A percentile compares a stretch with the other conserved stretches of the same genome.
These are phyloP conservation scores for Periglandula ipomoeae DNA, from an alignment of 2,329 filamentous ascomycete species.

Conservation along the genomic window DNA sequence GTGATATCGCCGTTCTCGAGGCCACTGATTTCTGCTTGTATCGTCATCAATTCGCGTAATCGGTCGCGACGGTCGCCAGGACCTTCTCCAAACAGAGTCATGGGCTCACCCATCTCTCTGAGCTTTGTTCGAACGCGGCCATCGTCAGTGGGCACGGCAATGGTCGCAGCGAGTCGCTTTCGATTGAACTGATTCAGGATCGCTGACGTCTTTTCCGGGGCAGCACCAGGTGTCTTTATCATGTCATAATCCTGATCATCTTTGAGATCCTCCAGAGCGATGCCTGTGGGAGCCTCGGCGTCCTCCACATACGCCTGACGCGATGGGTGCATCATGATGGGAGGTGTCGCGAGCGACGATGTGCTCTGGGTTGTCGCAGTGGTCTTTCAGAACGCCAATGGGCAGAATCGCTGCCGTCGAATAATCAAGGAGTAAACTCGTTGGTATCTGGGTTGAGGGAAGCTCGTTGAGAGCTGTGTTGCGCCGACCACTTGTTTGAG, in stretches of 20 bases:
- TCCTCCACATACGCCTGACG: constrained; percentile 94
- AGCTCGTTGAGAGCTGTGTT: background rate
- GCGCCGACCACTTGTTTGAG: background rate
- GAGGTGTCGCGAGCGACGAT: background rate
- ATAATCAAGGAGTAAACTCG: background rate
- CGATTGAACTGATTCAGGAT: constrained; percentile 84
- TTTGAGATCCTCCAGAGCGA: constrained; percentile 42
- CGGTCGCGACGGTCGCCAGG: constrained; percentile 78
- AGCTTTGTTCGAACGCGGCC: constrained; percentile 71
- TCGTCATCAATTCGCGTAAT: constrained; percentile 69
- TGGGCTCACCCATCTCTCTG: constrained; percentile 81
- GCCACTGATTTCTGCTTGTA: constrained; percentile 55
- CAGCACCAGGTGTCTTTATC: constrained; percentile 55
- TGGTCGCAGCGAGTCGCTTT: constrained; percentile 78
- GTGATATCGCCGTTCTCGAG: constrained; percentile 48
- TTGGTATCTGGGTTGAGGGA: background rate
- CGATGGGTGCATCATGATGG: constrained; percentile 70
- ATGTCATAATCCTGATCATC: constrained; percentile 80
- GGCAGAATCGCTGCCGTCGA: background rate
- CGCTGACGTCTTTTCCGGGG: constrained; percentile 74
- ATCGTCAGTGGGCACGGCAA: constrained; percentile 92
- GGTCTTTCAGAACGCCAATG: background rate
- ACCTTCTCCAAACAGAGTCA: constrained; percentile 90
- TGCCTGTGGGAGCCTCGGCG: constrained; percentile 44
- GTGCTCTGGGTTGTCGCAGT: background rate